Evolutionary conservation across 2,329 filamentous ascomycete genomes (phyloP).

Genomic region (Claviceps pazoutovae): DNA sequence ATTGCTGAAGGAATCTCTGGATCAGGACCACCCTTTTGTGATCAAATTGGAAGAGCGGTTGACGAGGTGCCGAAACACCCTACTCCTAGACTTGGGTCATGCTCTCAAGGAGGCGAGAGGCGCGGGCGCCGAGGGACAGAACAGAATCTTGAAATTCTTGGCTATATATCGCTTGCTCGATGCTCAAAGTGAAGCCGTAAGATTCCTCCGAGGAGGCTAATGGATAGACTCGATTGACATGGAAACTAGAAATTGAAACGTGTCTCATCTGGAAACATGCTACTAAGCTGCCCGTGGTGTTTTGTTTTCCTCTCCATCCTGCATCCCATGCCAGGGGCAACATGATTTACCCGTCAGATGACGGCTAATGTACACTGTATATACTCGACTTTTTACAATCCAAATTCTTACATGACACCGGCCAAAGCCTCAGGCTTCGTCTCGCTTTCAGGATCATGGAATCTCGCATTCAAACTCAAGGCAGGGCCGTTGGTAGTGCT

Average conservation of each 20-base stretch:
- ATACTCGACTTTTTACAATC: constrained; percentile 4
- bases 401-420: constrained; percentile 34
- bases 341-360: constrained; percentile 12
- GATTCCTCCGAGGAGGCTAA: constrained; percentile 28
- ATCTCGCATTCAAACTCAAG: constrained; percentile 71
- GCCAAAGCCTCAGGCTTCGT: constrained; percentile 39
- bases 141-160: constrained; percentile 36
- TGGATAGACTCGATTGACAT: neutral
- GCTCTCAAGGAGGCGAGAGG: constrained; percentile 32
- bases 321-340: neutral
- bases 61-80: constrained; percentile 38
- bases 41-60: constrained; percentile 39
- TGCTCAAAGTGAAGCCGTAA: constrained; percentile 38
- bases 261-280: constrained; percentile 16
- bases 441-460: constrained; percentile 46
- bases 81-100: constrained; percentile 40
- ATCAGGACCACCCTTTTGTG: constrained; percentile 34
- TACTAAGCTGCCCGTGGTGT: constrained; percentile 5
- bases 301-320: neutral
- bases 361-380: constrained; percentile 26
- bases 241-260: neutral
- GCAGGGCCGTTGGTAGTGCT: constrained; percentile 80
- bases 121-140: constrained; percentile 27
- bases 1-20: constrained; percentile 28
- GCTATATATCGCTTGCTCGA: constrained; percentile 38